A percentile compares a stretch with the other conserved stretches of the same genome.
These are phyloP conservation scores for Chlorella sp. DNA, from an alignment of 139 green algal species.

Conservation along the genomic window DNA sequence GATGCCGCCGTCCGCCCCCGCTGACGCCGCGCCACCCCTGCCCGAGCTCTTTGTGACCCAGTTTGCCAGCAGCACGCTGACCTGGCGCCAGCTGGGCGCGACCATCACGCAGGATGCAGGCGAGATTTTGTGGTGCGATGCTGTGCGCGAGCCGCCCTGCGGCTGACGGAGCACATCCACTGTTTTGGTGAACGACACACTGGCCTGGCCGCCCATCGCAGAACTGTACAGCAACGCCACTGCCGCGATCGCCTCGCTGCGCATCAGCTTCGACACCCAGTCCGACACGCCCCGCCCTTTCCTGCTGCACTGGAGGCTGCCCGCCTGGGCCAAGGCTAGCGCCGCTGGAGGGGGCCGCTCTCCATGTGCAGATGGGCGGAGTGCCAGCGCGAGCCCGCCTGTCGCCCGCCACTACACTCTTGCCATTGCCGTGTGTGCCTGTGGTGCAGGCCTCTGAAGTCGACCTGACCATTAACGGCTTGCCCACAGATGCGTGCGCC, in stretches of 20 bases:
- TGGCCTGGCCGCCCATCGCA: not conserved
- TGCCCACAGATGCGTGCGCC: not conserved
- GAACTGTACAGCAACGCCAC: conserved; percentile 5
- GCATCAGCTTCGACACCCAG: conserved; percentile 1
- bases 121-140: not conserved
- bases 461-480: not conserved
- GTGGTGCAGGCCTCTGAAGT: not conserved
- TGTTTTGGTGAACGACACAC: not conserved
- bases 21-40: not conserved
- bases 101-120: conserved; percentile 17
- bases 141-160: not conserved
- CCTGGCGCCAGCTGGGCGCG: conserved; percentile 22
- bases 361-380: no score
- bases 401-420: no score
- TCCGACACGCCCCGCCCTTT: no score
- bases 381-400: no score
- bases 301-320: no score
- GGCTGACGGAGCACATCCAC: not conserved
- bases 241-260: not conserved
- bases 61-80: conserved; percentile 32
- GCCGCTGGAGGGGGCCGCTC: no score
- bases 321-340: no score
- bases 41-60: conserved; percentile 48
- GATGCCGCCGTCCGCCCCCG: not conserved
- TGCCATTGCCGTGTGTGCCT: no score